Evolutionary conservation across 192 early-diverging fungal species (phyloP), one percentile per base, ranked within the genome.

Genomic region (Rhizophagus sp.): DNA sequence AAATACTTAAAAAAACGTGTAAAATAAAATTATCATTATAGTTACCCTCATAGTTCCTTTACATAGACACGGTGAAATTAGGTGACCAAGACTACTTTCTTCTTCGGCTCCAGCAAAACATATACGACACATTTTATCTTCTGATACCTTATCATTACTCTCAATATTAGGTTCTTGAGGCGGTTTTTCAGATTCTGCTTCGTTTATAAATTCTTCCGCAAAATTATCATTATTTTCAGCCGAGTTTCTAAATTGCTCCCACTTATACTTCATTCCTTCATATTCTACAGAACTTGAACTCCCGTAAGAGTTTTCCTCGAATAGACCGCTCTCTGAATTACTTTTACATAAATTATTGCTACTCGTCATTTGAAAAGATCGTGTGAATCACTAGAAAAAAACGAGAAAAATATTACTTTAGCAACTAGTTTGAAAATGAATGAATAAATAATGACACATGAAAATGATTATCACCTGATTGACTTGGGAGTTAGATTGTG

Each of bases 21-120:
- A 65, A 81, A 72, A 44, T 25, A 87, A 62, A 73, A 74, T 19
- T 61, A 74, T 24, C 3, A 57, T 73, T 75, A 61, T 27, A 78
- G n/a, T 70, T 87, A 85, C 62, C 81, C 86, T 39, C 88, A 91
- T 90, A 33, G 89, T 88, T 24, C 89, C 89, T 76, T 90, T 90
- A 83, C 89, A 91, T 10, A 84, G 77, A 78, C 89, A 91, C 6
- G 89, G 89, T 10, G 84, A 86, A 47, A 91, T 85, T 10, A 91
- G 79, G 41, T 84, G 79, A 39, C 89, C 89, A 6, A 90, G 81
- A 4, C 75, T 84, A n/a, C 84, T 82, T 67, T 87, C 86, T 33
- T 87, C 88, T 62, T 90, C 88, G 9, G 80, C 75, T 24, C 82
- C 83, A 19, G 84, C 82, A 9, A 86, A 86, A 49, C 89, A 90